These are phyloP conservation scores for Echium plantagineum DNA, from an alignment of 257 asterid genomes.

Conservation along the genomic window DNA sequence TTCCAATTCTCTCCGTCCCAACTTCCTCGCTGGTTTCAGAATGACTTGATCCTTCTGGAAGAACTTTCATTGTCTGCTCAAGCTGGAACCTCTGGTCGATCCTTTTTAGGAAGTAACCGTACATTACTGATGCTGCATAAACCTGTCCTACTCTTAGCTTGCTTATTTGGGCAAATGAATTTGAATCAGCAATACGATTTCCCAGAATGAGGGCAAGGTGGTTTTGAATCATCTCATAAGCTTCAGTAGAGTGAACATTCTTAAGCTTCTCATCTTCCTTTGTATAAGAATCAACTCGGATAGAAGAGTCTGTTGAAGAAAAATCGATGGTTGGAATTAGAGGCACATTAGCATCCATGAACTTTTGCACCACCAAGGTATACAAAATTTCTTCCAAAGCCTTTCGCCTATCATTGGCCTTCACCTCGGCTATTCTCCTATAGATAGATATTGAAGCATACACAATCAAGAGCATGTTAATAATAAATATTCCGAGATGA, in stretches of 20 bases:
- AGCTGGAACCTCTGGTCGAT: slow-evolving; percentile 91
- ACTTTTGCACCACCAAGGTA: slow-evolving; percentile 76
- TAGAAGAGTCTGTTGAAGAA: slow-evolving; percentile 38
- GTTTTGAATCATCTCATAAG: slow-evolving; percentile 86
- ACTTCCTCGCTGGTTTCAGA: slow-evolving; percentile 18
- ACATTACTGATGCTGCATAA: slow-evolving; percentile 93
- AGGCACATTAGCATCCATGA: slow-evolving; percentile 74
- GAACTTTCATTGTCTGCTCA: slow-evolving; percentile 70
- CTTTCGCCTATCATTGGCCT: slow-evolving; percentile 73
- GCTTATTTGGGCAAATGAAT: slow-evolving; percentile 53
- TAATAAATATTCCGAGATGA: background rate
- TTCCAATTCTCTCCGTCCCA: slow-evolving; percentile 22
- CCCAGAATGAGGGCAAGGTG: slow-evolving; percentile 82
- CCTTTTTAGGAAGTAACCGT: slow-evolving; percentile 81
- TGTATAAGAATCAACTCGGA: slow-evolving; percentile 46
- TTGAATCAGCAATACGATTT: slow-evolving; percentile 37
- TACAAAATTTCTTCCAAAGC: slow-evolving; percentile 86
- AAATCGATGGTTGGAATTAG: slow-evolving; percentile 41
- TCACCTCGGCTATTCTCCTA: slow-evolving; percentile 94
- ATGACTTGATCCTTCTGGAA: slow-evolving; percentile 40
- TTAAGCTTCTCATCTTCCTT: slow-evolving; percentile 44
- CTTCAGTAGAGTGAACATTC: slow-evolving; percentile 76
- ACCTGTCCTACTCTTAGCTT: slow-evolving; percentile 88
- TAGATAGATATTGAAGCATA: slow-evolving; percentile 3
- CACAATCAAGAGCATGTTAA: slow-evolving; percentile 1